phyloP scores from a whole-genome alignment of 192 early-diverging fungal genomes.

The Coemansia sp. region DNA sequence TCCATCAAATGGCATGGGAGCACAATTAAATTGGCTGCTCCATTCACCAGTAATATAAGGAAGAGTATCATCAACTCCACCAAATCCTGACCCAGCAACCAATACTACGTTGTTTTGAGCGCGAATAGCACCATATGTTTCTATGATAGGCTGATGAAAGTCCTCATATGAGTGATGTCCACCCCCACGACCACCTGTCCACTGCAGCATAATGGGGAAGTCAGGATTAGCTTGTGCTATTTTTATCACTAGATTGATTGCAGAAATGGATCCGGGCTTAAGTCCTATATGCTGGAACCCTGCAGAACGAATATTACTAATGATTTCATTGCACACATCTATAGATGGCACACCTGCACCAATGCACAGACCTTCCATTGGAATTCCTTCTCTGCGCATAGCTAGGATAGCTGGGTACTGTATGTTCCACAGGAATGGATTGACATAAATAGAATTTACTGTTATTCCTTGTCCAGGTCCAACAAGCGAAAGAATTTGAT shows the following conservation, averaged over 20 bases:
- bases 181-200: constrained; percentile 95
- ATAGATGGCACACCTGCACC: constrained; percentile 85
- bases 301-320: constrained; percentile 66
- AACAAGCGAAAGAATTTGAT: constrained; percentile 73
- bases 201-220: constrained; percentile 89
- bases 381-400: constrained; percentile 81
- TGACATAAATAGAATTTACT: constrained; percentile 86
- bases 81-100: constrained; percentile 90
- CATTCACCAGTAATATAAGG: constrained; percentile 95
- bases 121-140: constrained; percentile 74
- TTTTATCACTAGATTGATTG: constrained; percentile 73
- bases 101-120: constrained; percentile 79
- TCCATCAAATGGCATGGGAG: constrained; percentile 95
- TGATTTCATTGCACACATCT: constrained; percentile 78
- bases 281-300: constrained; percentile 80
- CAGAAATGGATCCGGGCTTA: constrained; percentile 79
- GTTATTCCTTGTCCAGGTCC: constrained; percentile 82
- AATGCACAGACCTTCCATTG: constrained; percentile 85
- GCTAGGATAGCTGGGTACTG: constrained; percentile 81
- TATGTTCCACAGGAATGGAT: constrained; percentile 81
- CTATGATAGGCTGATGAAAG: constrained; percentile 85
- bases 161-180: constrained; percentile 98
- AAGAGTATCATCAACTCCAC: constrained; percentile 81
- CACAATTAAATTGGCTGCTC: constrained; percentile 74
- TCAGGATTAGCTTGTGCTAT: constrained; percentile 79